Percentiles rank a stretch among this genome's conserved stretches.
Evolutionary conservation across 768 basidiomycete genomes (phyloP).

Genomic region (Leccinum broughii): DNA sequence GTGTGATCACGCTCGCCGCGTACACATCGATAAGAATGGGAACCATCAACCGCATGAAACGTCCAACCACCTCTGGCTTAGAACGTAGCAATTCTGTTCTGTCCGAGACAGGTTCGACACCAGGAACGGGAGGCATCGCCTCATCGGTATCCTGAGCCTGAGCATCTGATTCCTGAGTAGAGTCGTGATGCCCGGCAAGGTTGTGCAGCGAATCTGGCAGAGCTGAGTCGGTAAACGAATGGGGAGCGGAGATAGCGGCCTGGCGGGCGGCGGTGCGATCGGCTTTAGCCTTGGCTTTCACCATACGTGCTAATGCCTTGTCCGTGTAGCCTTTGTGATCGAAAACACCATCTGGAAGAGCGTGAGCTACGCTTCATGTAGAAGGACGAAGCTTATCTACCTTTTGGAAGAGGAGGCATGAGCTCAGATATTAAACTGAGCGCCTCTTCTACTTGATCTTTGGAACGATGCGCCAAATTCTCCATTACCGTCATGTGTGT

Average conservation of each 20-base stretch:
- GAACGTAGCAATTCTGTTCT: slow-evolving; percentile 76
- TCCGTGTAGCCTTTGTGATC: slow-evolving; percentile 90
- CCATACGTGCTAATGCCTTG: slow-evolving; percentile 72
- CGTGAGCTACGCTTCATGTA: slow-evolving; percentile 4
- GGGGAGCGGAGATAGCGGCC: slow-evolving; percentile 36
- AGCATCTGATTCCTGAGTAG: slow-evolving; percentile 34
- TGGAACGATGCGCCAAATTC: slow-evolving; percentile 92
- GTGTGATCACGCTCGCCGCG: slow-evolving; percentile 90
- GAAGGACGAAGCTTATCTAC: slow-evolving; percentile 37
- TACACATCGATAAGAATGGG: slow-evolving; percentile 98
- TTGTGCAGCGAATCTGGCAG: slow-evolving; percentile 22
- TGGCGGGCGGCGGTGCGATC: slow-evolving; percentile 73
- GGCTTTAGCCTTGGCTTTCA: slow-evolving; percentile 82
- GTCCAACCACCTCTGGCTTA: slow-evolving; percentile 71
- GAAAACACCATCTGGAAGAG: slow-evolving; percentile 81
- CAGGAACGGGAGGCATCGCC: slow-evolving; percentile 34
- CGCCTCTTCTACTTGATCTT: slow-evolving; percentile 96
- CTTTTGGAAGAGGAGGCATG: slow-evolving; percentile 91
- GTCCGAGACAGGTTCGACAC: slow-evolving; percentile 42
- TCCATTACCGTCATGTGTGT: slow-evolving; percentile 99
- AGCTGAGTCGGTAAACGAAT: slow-evolving; percentile 30
- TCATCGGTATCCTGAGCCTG: slow-evolving; percentile 46
- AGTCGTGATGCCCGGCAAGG: slow-evolving; percentile 21
- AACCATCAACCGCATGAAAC: slow-evolving; percentile 86
- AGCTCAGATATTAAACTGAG: slow-evolving; percentile 87